Conservation (phyloP, 192 early-diverging fungal species). For the Podila epigama region DNA sequence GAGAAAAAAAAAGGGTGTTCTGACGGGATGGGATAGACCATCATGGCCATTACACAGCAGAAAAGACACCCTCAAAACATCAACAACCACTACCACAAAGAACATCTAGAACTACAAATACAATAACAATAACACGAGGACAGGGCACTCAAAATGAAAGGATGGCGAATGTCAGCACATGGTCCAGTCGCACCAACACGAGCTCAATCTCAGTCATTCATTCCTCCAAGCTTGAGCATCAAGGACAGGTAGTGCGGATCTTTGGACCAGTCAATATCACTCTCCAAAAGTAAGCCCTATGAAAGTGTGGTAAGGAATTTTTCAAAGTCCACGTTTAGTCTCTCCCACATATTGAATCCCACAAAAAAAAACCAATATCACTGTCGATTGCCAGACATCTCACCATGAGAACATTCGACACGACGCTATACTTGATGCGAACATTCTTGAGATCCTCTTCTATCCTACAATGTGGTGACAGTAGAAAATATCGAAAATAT, state of each 20-base stretch:
- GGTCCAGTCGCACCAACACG: neutral
- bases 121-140: too few species aligned
- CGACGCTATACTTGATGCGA: slow-evolving; percentile 31
- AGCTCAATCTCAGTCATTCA: neutral
- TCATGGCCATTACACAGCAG: too few species aligned
- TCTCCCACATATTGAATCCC: neutral
- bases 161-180: neutral
- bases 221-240: slow-evolving; percentile 30
- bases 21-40: too few species aligned
- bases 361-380: neutral
- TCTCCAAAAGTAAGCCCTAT: slow-evolving; percentile 56
- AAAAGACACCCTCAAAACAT: too few species aligned
- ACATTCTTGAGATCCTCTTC: slow-evolving; percentile 35
- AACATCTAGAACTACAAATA: too few species aligned
- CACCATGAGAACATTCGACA: slow-evolving; percentile 43
- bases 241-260: slow-evolving; percentile 47
- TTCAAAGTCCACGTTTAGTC: neutral
- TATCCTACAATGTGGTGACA: slow-evolving; percentile 8
- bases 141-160: too few species aligned
- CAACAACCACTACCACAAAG: too few species aligned
- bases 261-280: slow-evolving; percentile 52
- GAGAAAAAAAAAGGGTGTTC: too few species aligned
- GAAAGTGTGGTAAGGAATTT: neutral
- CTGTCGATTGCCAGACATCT: neutral
- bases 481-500: neutral